These are phyloP conservation scores for Combretum micranthum DNA, from an alignment of 345 rosid species.

Conservation along the genomic window DNA sequence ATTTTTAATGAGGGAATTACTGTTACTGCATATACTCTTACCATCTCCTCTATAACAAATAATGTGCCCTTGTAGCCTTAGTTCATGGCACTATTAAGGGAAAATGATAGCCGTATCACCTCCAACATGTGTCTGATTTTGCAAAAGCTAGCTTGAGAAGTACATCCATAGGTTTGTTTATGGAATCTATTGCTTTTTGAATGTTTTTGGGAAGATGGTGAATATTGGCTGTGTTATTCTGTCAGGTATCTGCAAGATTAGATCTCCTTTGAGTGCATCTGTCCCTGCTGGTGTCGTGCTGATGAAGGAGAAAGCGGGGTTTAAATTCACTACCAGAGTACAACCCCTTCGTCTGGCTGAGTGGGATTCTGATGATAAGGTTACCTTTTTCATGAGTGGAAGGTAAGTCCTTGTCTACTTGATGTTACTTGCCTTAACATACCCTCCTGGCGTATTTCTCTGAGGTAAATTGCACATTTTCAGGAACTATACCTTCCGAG, in stretches of 20 bases:
- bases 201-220: too few species aligned
- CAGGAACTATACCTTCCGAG: slow-evolving; percentile 96
- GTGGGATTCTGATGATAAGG: slow-evolving; percentile 89
- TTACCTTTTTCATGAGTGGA: slow-evolving; percentile 98
- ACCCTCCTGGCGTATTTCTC: too few species aligned
- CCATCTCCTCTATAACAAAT: too few species aligned
- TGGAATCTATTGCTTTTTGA: too few species aligned
- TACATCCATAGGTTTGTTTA: too few species aligned
- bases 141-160: too few species aligned
- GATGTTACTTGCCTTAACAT: slow-evolving; percentile 5
- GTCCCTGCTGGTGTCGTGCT: slow-evolving; percentile 93
- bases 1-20: too few species aligned
- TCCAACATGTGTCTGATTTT: too few species aligned
- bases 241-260: slow-evolving; percentile 90
- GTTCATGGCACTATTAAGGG: too few species aligned
- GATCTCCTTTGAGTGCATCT: slow-evolving; percentile 76
- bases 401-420: slow-evolving; percentile 41
- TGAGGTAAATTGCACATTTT: slow-evolving; percentile 23
- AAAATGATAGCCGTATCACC: too few species aligned
- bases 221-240: slow-evolving; percentile 5
- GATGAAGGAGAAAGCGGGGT: slow-evolving; percentile 80
- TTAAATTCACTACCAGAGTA: slow-evolving; percentile 95
- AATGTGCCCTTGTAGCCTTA: too few species aligned
- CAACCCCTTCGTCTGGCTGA: slow-evolving; percentile 98
- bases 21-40: too few species aligned